Percentiles rank a stretch among this genome's conserved stretches.
Evolutionary conservation across 164 flowering plant genomes (phyloP).

Genomic region (Sedum album): DNA sequence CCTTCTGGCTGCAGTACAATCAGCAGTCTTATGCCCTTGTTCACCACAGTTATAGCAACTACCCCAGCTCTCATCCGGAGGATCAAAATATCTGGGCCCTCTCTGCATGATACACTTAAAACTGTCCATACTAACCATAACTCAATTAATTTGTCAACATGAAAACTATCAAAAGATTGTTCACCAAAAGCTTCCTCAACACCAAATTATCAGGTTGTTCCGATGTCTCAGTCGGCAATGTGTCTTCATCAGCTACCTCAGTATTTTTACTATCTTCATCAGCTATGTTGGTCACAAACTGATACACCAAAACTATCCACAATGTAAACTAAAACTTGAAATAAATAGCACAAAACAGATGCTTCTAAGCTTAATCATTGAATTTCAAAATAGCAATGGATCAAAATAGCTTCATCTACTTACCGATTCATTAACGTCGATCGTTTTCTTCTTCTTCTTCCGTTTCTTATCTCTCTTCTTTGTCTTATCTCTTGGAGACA

Average conservation of each 20-base stretch:
- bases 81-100: constrained; percentile 50
- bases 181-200: constrained; percentile 44
- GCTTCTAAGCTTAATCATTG: neutral
- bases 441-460: neutral
- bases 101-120: constrained; percentile 24
- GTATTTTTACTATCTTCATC: neutral
- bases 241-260: neutral
- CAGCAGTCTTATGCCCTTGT: constrained; percentile 26
- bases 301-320: neutral
- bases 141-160: constrained; percentile 1
- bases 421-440: neutral
- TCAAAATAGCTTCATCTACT: too few relatives aligned
- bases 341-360: neutral
- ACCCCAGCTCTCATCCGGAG: constrained; percentile 32
- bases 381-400: neutral
- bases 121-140: constrained; percentile 10
- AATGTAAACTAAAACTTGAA: neutral
- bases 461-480: neutral
- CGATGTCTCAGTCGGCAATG: neutral
- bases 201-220: constrained; percentile 27
- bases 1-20: constrained; percentile 21
- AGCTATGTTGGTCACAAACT: neutral
- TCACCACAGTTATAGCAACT: constrained; percentile 41
- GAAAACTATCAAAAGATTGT: constrained; percentile 13
- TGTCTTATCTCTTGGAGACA: neutral